Evolutionary conservation across 768 basidiomycete genomes (phyloP).

Genomic region (Grammothele lineata): DNA sequence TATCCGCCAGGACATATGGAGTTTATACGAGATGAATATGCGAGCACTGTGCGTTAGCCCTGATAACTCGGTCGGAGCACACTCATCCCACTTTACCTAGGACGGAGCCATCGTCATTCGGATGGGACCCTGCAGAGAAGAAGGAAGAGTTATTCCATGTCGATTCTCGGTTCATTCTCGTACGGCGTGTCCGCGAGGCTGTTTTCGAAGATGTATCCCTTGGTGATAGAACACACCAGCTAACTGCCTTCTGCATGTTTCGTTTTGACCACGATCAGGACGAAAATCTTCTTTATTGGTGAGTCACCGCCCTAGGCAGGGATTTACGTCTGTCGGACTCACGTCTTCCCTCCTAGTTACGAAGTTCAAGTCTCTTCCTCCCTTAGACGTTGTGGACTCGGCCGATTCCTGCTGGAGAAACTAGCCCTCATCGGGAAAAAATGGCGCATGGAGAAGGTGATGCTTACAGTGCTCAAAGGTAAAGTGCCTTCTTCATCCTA

Average conservation of each 20-base stretch:
- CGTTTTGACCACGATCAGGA: constrained; percentile 69
- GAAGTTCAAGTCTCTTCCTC: constrained; percentile 60
- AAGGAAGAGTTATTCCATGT: constrained; percentile 15
- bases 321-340: too few species aligned
- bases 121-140: constrained; percentile 17
- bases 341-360: too few species aligned
- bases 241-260: constrained; percentile 51
- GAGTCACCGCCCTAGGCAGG: too few species aligned
- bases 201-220: too few species aligned
- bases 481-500: too few species aligned
- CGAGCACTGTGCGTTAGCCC: constrained; percentile 25
- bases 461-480: constrained; percentile 79
- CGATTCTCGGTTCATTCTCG: constrained; percentile 8
- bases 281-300: constrained; percentile 71
- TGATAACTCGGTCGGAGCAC: too few species aligned
- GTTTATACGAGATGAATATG: constrained; percentile 56
- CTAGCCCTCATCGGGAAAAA: constrained; percentile 45
- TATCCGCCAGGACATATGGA: constrained; percentile 47
- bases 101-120: constrained; percentile 14
- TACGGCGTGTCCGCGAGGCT: constrained; percentile 9
- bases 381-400: constrained; percentile 52
- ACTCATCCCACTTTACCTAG: too few species aligned
- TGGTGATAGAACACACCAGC: constrained; percentile 8
- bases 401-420: constrained; percentile 46
- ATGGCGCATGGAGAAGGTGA: constrained; percentile 63